A percentile compares a stretch with the other conserved stretches of the same genome.
phyloP scores from a whole-genome alignment of 352 stramenopile species.

The Phytophthora macrochlamydospora region DNA sequence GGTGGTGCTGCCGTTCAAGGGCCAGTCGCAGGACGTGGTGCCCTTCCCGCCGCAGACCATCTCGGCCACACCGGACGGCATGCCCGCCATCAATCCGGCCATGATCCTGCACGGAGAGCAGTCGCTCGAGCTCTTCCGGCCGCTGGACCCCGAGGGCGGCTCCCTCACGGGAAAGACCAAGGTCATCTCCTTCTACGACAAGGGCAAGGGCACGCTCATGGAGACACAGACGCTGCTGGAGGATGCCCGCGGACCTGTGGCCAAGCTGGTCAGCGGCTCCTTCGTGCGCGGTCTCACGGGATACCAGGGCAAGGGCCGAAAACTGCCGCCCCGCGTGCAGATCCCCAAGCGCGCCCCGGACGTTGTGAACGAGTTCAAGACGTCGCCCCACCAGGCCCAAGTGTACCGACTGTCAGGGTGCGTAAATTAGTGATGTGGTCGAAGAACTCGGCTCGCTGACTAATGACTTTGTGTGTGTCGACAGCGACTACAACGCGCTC shows the following conservation, averaged over 20 bases:
- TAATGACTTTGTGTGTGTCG: too few species aligned
- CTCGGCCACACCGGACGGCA: conserved; percentile 59
- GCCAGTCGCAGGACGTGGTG: conserved; percentile 85
- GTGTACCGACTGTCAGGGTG: conserved; percentile 94
- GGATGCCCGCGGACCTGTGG: conserved; percentile 66
- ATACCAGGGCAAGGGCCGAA: conserved; percentile 73
- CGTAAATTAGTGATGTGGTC: conserved; percentile 5
- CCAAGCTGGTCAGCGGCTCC: conserved; percentile 76
- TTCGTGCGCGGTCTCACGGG: conserved; percentile 84
- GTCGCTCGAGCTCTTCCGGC: conserved; percentile 79
- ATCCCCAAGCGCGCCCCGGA: conserved; percentile 80
- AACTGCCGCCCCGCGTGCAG: conserved; percentile 69
- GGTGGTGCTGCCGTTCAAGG: conserved; percentile 89
- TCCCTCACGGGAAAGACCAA: conserved; percentile 61
- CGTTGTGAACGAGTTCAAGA: conserved; percentile 65
- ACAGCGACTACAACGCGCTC: conserved; percentile 94
- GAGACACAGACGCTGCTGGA: conserved; percentile 85
- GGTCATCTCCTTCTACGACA: conserved; percentile 86
- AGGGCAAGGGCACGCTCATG: conserved; percentile 84
- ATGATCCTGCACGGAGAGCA: conserved; percentile 90
- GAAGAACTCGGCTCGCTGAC: too few species aligned
- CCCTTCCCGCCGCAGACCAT: conserved; percentile 83
- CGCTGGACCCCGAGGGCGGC: conserved; percentile 63
- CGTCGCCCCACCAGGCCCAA: conserved; percentile 77
- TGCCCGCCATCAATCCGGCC: conserved; percentile 78